Percentiles rank a stretch among this genome's conserved stretches.
Conservation (phyloP, 2,329 filamentous ascomycete species). For the Pseudogymnoascus destructans region DNA sequence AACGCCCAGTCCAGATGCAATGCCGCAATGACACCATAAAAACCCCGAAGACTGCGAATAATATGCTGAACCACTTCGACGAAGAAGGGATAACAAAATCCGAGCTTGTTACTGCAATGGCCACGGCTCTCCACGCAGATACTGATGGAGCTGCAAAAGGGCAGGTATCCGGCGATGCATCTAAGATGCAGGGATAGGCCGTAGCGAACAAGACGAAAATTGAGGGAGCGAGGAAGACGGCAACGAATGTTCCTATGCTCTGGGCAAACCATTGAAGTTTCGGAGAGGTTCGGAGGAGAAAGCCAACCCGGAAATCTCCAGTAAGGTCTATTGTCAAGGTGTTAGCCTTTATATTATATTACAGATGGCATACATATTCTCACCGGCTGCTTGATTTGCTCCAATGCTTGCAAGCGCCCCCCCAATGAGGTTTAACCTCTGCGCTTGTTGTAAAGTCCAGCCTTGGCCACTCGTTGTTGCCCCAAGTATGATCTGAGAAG, state of each 20-base stretch:
- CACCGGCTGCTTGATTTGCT: constrained; percentile 3
- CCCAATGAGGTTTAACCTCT: neutral
- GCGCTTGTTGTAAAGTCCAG: neutral
- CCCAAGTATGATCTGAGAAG: constrained; percentile 2
- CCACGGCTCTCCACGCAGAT: constrained; percentile 16
- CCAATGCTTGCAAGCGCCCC: neutral
- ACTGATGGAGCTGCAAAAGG: constrained; percentile 16
- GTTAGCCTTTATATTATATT: neutral
- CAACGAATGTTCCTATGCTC: constrained; percentile 16
- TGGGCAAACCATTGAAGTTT: constrained; percentile 14
- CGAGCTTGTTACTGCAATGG: constrained; percentile 16
- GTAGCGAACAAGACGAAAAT: constrained; percentile 17
- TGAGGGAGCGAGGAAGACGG: constrained; percentile 15
- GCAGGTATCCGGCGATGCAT: constrained; percentile 12
- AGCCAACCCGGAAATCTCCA: constrained; percentile 1
- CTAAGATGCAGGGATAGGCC: constrained; percentile 17
- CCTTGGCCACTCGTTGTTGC: constrained; percentile 2
- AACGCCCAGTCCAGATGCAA: neutral
- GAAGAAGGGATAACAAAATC: constrained; percentile 15
- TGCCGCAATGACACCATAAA: neutral
- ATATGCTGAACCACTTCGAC: constrained; percentile 1
- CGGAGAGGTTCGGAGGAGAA: constrained; percentile 1
- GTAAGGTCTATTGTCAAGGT: neutral
- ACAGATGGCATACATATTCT: neutral
- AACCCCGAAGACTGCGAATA: neutral